These are phyloP conservation scores for Cymbidium sinense DNA, from an alignment of 106 monocot species.

Conservation along the genomic window DNA sequence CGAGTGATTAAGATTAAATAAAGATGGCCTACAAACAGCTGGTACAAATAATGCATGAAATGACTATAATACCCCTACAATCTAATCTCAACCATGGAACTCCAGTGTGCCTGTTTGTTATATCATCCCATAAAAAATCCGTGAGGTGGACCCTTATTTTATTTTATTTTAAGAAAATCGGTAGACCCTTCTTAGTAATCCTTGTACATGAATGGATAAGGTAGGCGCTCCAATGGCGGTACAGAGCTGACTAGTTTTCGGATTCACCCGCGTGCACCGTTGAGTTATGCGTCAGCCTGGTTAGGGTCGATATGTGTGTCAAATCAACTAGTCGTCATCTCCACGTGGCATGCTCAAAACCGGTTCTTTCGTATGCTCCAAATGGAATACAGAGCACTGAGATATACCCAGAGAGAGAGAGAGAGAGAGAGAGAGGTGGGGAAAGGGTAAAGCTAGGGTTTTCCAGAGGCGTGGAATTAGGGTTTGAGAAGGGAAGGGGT, in stretches of 20 bases:
- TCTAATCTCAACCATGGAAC: too few species aligned
- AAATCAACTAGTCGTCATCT: neutral
- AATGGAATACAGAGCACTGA: neutral
- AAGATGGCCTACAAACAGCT: too few species aligned
- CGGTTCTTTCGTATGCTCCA: neutral
- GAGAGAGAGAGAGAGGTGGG: neutral
- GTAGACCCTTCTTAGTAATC: neutral
- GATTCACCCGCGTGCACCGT: neutral
- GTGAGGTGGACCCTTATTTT: neutral
- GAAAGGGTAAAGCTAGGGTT: constrained; percentile 7
- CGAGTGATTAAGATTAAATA: too few species aligned
- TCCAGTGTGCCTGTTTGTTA: too few species aligned
- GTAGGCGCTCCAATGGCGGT: neutral
- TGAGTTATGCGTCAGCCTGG: neutral
- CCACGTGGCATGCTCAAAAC: neutral
- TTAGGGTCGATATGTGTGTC: too few species aligned
- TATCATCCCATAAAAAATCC: too few species aligned
- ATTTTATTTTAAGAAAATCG: too few species aligned
- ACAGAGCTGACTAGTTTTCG: too few species aligned
- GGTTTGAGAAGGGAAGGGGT: neutral
- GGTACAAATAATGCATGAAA: too few species aligned
- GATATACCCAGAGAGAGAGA: neutral
- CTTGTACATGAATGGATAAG: constrained; percentile 3
- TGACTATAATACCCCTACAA: too few species aligned
- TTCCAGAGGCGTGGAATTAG: neutral